A percentile compares a stretch with the other conserved stretches of the same genome.
These are phyloP conservation scores for Globisporangium orthogonon DNA, from an alignment of 352 stramenopile genomes.

Conservation along the genomic window DNA sequence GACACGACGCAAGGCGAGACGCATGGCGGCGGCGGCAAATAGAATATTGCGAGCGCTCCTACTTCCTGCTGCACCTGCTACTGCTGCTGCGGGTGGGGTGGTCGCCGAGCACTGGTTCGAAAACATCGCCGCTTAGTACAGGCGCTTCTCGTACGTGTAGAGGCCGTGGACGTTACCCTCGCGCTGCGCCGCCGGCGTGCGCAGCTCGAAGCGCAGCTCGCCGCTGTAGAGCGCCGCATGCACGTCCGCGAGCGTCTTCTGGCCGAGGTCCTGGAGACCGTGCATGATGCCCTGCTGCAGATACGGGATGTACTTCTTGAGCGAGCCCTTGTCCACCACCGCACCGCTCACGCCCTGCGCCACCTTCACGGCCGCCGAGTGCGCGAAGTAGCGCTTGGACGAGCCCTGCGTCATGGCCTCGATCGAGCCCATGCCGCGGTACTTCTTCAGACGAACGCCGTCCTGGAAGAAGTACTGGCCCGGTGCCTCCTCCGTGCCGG, in stretches of 20 bases:
- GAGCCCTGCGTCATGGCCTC: conserved; percentile 98
- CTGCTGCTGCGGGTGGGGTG: not conserved
- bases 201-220: conserved; percentile 95
- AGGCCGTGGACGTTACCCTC: conserved; percentile 98
- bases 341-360: conserved; percentile 98
- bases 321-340: conserved; percentile 99
- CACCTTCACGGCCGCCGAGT: conserved; percentile 94
- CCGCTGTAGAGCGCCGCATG: conserved; percentile 76
- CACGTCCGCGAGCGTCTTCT: conserved; percentile 88
- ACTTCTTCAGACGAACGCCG: conserved; percentile 99
- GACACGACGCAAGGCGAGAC: conserved; percentile 1
- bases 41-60: conserved; percentile 10
- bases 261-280: conserved; percentile 97
- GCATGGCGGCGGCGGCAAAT: conserved; percentile 3
- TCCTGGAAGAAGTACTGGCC: conserved; percentile 99
- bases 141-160: conserved; percentile 95
- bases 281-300: conserved; percentile 97
- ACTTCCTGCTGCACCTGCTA: not conserved
- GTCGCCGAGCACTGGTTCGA: too few species aligned
- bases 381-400: conserved; percentile 90
- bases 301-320: conserved; percentile 99
- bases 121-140: conserved; percentile 43
- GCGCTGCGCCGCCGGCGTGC: conserved; percentile 97
- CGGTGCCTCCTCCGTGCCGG: conserved; percentile 98
- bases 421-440: conserved; percentile 99